Base-by-base conservation (phyloP, 163 green algal species). In the Chlamydomonas reinhardtii region DNA sequence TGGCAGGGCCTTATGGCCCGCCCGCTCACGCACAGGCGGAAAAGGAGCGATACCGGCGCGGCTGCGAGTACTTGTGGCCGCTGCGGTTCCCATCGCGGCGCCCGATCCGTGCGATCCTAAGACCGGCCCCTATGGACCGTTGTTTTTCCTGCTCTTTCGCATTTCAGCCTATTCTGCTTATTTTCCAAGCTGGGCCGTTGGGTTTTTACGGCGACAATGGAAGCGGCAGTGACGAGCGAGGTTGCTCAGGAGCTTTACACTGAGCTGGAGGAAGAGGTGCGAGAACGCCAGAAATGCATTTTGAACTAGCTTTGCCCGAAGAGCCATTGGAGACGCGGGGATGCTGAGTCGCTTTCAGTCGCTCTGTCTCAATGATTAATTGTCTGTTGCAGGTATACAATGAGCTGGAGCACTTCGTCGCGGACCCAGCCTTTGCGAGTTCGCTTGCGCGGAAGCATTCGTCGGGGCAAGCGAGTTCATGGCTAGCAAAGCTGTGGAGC, bases 361-460 rank as follows among this genome's bases (percentile, higher is more conserved):
- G 24, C n/a, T 72, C 4, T 24, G 2, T 8, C 20, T 24, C 9
- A 22, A 9, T 43, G 1, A 2, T 56, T 22, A 56, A 12, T 12
- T 56, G 14, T 66, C n/a, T 3, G 4, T 2, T 14, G 59, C 2
- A 85, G 68, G 80, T 86, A 4, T 86, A 80, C n/a, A 32, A 79
- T 25, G 80, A 86, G 39, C 80, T 86, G 19, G 80, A 86, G 70
- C 70, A 86, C 4, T 86, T 86, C 35, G 70, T 86, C 20, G 25
- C 54, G 17, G 80, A 86, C 56, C 80, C 80, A 29, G 56, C 54
- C 9, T 86, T 86, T 32, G 68, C n/a, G 24, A 35, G 54, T 34
- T 71, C 80, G 4, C 56, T 86, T 16, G 80, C 73, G 29, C 48
- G 48, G 48, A 56, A 56, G 19, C 48, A 56, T 9, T 17, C 12